Percentiles rank a stretch among this genome's conserved stretches.
Evolutionary conservation across 768 basidiomycete genomes (phyloP).

Genomic region (Tremella fuciformis): DNA sequence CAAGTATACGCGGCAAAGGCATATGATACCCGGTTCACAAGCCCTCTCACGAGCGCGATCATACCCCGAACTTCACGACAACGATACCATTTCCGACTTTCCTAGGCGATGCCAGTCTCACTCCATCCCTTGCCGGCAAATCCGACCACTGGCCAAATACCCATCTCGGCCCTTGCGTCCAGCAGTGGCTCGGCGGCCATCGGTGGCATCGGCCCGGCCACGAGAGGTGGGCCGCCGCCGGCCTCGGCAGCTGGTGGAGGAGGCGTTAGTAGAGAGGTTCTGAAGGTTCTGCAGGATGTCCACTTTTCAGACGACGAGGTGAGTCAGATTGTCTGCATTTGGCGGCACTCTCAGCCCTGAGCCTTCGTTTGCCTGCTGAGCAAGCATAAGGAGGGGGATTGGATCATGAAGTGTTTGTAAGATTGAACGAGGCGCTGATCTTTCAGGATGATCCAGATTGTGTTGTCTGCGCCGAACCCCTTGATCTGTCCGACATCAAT

Average conservation of each 20-base stretch:
- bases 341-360: neutral
- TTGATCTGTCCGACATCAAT: conserved; percentile 98
- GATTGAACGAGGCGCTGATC: neutral
- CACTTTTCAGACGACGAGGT: conserved; percentile 54
- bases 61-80: too few relatives aligned
- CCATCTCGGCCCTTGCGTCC: conserved; percentile 19
- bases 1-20: too few relatives aligned
- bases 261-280: conserved; percentile 45
- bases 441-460: conserved; percentile 92
- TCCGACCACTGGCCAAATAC: conserved; percentile 42
- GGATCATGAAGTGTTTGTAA: neutral
- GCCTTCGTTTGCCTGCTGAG: neutral
- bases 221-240: conserved; percentile 14
- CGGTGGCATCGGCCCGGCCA: conserved; percentile 13
- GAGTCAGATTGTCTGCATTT: conserved; percentile 17
- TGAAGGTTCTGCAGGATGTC: conserved; percentile 52
- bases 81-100: too few relatives aligned
- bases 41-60: too few relatives aligned
- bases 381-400: neutral
- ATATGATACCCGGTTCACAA: too few relatives aligned
- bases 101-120: conserved; percentile 14
- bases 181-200: conserved; percentile 12
- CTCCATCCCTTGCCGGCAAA: conserved; percentile 44
- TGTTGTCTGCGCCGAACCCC: conserved; percentile 95
- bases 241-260: conserved; percentile 31